Evolutionary conservation across 306 rosid genomes (phyloP), one percentile per base, ranked within the genome.

Genomic region (Trifolium pratense): DNA sequence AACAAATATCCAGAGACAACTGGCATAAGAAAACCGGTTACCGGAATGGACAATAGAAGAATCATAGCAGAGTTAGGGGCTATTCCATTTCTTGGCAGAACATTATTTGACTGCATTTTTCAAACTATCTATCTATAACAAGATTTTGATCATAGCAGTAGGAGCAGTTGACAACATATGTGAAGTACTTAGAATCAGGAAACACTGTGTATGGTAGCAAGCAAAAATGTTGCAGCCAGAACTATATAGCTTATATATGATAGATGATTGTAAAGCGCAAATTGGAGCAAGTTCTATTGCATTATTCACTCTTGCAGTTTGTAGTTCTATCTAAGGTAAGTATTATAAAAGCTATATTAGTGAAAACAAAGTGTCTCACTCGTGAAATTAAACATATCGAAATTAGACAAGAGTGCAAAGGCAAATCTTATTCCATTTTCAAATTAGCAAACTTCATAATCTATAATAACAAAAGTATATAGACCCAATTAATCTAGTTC

Each of bases 31-130:
- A 42, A 91, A 91, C 25, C 79, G 92, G 20, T 59, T 93, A 37
- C 93, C 0, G 87, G 97, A 26, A 91, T 89, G 96, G 83, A 86
- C 32, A 91, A 88, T 57, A 76, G 92, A 37, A 77, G n/a, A n/a
- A n/a, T n/a, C n/a, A n/a, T n/a, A n/a, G 90, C 97, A 0, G 97
- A 93, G 81, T 96, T 90, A 20, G 98, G 96, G 18, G 97, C 92
- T 1, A 89, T 88, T 66, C 97, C 96, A 0, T 91, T 93, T 67
- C 81, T 88, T 0, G 90, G 89, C 37, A 71, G 98, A 87, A 63
- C 91, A 93, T 10, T 88, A 85, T 0, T 90, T 93, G 79, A 93
- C 98, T 1, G 91, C 97, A 3, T 62, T 91, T 53, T 87, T 91
- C 67, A 93, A 93, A 77, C 92, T 93, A 32, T 88, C 64, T 91